Percentiles rank a stretch among this genome's conserved stretches.
Conservation (phyloP, 2,329 filamentous ascomycete species). For the Pseudogymnoascus sp. region DNA sequence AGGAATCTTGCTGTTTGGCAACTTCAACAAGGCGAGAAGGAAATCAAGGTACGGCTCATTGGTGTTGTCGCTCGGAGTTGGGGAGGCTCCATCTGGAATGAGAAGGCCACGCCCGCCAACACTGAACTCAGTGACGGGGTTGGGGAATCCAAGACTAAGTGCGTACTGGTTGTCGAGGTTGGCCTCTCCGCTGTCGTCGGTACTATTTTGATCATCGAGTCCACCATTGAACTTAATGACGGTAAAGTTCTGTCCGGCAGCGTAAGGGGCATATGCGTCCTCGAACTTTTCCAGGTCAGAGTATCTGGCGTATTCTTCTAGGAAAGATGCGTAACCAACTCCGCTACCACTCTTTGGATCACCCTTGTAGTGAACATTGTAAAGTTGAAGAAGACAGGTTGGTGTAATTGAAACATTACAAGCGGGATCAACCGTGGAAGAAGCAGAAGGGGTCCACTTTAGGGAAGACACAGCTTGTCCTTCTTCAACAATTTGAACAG, state of each 20-base stretch:
- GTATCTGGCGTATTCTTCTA: constrained; percentile 16
- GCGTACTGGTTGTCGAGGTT: constrained; percentile 49
- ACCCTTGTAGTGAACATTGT: constrained; percentile 21
- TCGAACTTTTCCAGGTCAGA: constrained; percentile 36
- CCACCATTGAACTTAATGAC: constrained; percentile 14
- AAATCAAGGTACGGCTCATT: constrained; percentile 59
- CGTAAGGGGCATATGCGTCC: constrained; percentile 35
- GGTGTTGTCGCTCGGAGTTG: constrained; percentile 35
- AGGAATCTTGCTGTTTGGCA: constrained; percentile 36
- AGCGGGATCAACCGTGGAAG: constrained; percentile 13
- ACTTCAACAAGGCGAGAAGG: constrained; percentile 37
- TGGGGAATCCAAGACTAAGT: constrained; percentile 42
- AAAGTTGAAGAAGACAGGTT: constrained; percentile 24
- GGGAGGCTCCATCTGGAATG: constrained; percentile 35
- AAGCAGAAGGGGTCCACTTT: constrained; percentile 10
- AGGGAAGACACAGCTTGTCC: constrained; percentile 3
- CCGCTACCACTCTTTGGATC: constrained; percentile 15
- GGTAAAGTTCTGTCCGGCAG: constrained; percentile 34
- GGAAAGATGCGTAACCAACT: constrained; percentile 16
- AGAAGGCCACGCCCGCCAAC: constrained; percentile 44
- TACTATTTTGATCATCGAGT: constrained; percentile 23
- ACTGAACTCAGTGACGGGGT: constrained; percentile 28
- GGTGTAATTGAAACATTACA: constrained; percentile 27
- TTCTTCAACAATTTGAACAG: constrained; percentile 13
- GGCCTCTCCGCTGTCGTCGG: constrained; percentile 39